These are phyloP conservation scores for Artomyces pyxidatus DNA, from an alignment of 768 basidiomycete species.

Conservation along the genomic window DNA sequence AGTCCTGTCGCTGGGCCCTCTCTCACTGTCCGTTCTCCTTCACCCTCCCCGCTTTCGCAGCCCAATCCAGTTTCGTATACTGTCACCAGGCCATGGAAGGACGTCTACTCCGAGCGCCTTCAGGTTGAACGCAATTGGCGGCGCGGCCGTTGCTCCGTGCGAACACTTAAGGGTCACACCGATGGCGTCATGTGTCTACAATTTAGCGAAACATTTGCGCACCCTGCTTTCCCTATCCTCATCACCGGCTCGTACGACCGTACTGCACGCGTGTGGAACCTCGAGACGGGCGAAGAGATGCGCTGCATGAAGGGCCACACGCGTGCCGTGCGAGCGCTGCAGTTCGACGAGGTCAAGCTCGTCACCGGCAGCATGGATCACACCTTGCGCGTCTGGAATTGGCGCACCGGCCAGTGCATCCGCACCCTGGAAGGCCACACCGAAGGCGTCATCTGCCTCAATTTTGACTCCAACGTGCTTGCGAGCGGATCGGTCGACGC, in stretches of 20 bases:
- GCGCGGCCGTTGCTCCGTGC: constrained; percentile 78
- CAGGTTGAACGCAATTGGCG: constrained; percentile 97
- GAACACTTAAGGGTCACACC: constrained; percentile 85
- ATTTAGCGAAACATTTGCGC: constrained; percentile 75
- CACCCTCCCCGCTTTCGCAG: constrained; percentile 11
- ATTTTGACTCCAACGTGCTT: constrained; percentile 86
- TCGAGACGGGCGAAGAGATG: constrained; percentile 82
- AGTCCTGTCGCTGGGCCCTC: constrained; percentile 1
- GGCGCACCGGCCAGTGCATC: constrained; percentile 83
- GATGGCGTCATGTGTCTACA: constrained; percentile 98
- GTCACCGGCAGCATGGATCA: constrained; percentile 97
- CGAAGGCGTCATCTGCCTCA: constrained; percentile 84
- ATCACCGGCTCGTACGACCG: constrained; percentile 98
- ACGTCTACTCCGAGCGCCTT: constrained; percentile 96
- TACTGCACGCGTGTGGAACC: constrained; percentile 92
- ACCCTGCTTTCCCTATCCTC: constrained; percentile 85
- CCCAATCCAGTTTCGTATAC: constrained; percentile 18
- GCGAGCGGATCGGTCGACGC: constrained; percentile 90
- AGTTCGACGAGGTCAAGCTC: constrained; percentile 92
- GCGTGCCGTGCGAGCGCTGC: constrained; percentile 83
- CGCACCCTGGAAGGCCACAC: constrained; percentile 85
- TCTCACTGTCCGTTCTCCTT: constrained; percentile 13
- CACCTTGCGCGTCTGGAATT: constrained; percentile 94
- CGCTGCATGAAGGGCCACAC: constrained; percentile 85
- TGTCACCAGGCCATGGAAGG: constrained; percentile 91